Conservation (phyloP, 305 asterid genomes). For the Solanum aculeatissimum region DNA sequence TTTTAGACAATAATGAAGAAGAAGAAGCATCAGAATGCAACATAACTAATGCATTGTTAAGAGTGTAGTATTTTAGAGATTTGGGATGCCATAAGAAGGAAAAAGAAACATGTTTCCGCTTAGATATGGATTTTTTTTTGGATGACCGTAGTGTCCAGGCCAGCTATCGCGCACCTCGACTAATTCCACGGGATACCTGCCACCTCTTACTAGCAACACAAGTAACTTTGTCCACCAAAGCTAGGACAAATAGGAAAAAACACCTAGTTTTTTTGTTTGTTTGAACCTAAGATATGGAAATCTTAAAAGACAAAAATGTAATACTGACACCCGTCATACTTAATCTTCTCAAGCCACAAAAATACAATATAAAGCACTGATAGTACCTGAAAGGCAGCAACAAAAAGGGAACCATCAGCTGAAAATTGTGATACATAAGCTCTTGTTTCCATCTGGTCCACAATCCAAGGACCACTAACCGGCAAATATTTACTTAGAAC, state of each 20-base stretch:
- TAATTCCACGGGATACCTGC: neutral
- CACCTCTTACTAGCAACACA: neutral
- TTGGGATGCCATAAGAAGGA: neutral
- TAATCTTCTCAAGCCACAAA: neutral
- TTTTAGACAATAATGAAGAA: conserved; percentile 1
- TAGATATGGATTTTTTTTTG: neutral
- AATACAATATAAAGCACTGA: neutral
- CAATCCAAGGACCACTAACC: conserved; percentile 52
- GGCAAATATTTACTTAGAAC: conserved; percentile 67
- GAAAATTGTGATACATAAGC: conserved; percentile 89
- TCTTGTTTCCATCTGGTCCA: conserved; percentile 75
- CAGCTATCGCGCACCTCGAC: neutral
- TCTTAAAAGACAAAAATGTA: neutral
- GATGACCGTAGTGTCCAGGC: neutral
- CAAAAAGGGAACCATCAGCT: conserved; percentile 62
- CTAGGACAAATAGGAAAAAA: neutral
- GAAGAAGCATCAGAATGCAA: neutral
- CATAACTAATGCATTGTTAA: neutral
- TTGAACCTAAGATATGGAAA: neutral
- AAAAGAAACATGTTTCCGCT: neutral
- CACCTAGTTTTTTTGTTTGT: neutral
- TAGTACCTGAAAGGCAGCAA: conserved; percentile 89
- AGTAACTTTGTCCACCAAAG: neutral
- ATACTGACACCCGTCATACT: neutral
- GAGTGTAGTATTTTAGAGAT: neutral